A percentile compares a stretch with the other conserved stretches of the same genome.
phyloP scores from a whole-genome alignment of 139 green algal genomes.

The Deuterostichococcus epilithicus region DNA sequence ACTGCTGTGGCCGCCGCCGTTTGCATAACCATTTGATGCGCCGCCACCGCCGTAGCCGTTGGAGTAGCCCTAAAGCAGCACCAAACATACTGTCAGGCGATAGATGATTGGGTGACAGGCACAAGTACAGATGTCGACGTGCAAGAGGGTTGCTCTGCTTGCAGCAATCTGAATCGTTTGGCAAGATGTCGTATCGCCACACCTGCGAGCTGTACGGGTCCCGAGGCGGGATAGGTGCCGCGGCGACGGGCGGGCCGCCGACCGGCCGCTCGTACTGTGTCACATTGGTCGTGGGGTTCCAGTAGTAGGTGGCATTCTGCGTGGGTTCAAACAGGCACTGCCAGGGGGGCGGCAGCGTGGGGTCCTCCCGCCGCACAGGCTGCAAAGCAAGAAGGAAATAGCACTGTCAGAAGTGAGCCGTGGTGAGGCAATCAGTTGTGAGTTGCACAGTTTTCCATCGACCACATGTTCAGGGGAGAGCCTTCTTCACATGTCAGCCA shows the following conservation, averaged over 20 bases:
- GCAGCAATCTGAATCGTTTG: neutral
- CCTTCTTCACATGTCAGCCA: too few relatives aligned
- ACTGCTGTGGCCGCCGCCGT: too few relatives aligned
- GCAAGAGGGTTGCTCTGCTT: neutral
- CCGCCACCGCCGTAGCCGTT: neutral
- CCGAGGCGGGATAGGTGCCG: neutral
- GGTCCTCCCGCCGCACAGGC: slow-evolving; percentile 28
- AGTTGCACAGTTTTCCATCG: too few relatives aligned
- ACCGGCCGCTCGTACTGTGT: slow-evolving; percentile 66
- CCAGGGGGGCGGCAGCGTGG: slow-evolving; percentile 45
- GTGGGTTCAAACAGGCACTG: slow-evolving; percentile 46
- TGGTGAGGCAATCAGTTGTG: too few relatives aligned
- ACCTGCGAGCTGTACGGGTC: neutral
- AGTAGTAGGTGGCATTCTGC: slow-evolving; percentile 70
- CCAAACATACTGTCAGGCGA: neutral
- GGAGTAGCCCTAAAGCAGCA: neutral
- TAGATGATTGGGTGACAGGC: neutral
- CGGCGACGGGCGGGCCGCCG: slow-evolving; percentile 9
- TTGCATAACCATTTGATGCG: neutral
- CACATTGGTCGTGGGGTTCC: slow-evolving; percentile 73
- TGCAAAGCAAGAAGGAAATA: neutral
- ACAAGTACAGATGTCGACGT: neutral
- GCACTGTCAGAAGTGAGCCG: too few relatives aligned
- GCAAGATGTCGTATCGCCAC: neutral
- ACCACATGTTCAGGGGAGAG: too few relatives aligned